These are phyloP conservation scores for Leucosporidium scottii DNA, from an alignment of 768 basidiomycete species.

Conservation along the genomic window DNA sequence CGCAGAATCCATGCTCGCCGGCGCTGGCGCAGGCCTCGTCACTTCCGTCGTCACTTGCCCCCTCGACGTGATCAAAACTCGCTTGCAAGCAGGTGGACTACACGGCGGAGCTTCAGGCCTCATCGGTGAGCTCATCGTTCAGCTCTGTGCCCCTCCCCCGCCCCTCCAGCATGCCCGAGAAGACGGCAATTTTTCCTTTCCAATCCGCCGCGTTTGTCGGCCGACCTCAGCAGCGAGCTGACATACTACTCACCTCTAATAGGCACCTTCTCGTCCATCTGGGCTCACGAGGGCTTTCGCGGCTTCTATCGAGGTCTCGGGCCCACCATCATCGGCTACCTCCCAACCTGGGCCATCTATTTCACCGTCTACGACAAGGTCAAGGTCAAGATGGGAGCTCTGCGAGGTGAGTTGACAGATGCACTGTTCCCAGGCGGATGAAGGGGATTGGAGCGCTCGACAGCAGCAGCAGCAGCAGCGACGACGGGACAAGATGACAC, in stretches of 20 bases:
- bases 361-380: conserved; percentile 96
- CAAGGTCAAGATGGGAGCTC: conserved; percentile 51
- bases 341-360: conserved; percentile 99
- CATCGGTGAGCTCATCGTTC: conserved; percentile 50
- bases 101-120: too few species aligned
- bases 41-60: conserved; percentile 93
- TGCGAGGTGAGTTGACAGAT: conserved; percentile 32
- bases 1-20: conserved; percentile 53
- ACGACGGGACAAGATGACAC: conserved; percentile 24
- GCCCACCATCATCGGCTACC: conserved; percentile 90
- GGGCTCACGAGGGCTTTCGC: conserved; percentile 63
- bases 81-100: conserved; percentile 90
- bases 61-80: conserved; percentile 95
- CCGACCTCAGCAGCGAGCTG: not conserved
- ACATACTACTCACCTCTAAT: not conserved
- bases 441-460: too few species aligned
- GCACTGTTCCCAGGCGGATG: too few species aligned
- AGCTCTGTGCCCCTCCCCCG: not conserved
- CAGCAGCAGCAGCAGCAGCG: not conserved
- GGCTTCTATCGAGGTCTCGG: conserved; percentile 96
- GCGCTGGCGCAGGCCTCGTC: conserved; percentile 89
- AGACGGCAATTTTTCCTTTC: not conserved
- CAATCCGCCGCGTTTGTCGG: not conserved
- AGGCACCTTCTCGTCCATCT: conserved; percentile 57
- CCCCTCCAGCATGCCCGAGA: not conserved